Base-by-base conservation (phyloP, 345 rosid genomes). In the Excoecaria cochinchinensis region DNA sequence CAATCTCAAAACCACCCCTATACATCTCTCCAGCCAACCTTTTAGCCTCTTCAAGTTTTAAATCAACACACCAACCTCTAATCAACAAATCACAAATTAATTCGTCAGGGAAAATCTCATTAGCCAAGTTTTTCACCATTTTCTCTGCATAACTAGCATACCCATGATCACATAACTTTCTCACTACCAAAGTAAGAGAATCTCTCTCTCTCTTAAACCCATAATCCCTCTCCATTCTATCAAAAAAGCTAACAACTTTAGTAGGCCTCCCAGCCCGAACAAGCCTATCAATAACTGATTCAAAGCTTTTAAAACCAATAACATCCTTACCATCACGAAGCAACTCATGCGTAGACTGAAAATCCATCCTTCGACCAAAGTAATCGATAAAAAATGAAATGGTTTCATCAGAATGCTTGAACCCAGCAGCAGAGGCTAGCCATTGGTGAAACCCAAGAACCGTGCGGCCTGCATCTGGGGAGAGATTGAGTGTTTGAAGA, bases 1-100 rank as follows among this genome's bases (percentile, higher is more conserved):
- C 91, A 24, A 90, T 82, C 94, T 91, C 96, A 62, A 95, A 95
- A 4, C 99, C 98, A 77, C 98, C 99, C 84, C 97, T 87, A 74
- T 88, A 87, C 96, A 93, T 95, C 76, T 95, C 99, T 36, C 91
- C 90, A 17, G 92, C 93, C 77, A 95, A 78, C 74, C 99, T 85
- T 74, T 84, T 90, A 0, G 99, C 99, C 77, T 95, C 95, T n/a
- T 91, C 93, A 6, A 95, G 88, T 73, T 91, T 91, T 74, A 87
- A 94, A 82, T 87, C 91, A 53, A 81, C 84, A 76, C 99, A 93
- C 97, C 99, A 95, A 40, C 99, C 99, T 69, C 80, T 89, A 12
- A 95, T 89, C 87, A 95, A 77, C 86, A 93, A 68, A 79, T 95
- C 95, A 79, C 99, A 93, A 13, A 87, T 86, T 8, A 58, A 31